Evolutionary conservation across 139 green algal genomes (phyloP).

Genomic region (Chlamydomonas applanata): DNA sequence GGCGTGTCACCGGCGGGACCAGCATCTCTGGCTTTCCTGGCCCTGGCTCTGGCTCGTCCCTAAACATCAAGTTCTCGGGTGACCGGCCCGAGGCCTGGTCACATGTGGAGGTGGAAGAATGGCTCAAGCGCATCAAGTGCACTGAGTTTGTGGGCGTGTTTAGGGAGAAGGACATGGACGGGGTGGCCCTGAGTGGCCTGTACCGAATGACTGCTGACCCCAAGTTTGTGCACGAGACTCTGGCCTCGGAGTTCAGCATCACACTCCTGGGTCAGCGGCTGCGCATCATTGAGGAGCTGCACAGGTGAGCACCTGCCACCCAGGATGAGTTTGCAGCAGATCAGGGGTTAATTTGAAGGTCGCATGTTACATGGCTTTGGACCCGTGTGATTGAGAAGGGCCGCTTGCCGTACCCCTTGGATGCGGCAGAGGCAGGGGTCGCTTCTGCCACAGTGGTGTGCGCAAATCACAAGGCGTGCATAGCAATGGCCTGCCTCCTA

Average conservation of each 20-base stretch:
- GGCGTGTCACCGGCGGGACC: neutral
- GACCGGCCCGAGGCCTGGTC: slow-evolving; percentile 5
- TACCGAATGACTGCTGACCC: slow-evolving; percentile 30
- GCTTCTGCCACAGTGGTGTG: too few relatives aligned
- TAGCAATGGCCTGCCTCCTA: too few relatives aligned
- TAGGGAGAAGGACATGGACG: slow-evolving; percentile 40
- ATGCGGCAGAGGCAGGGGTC: too few relatives aligned
- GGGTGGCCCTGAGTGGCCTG: slow-evolving; percentile 37
- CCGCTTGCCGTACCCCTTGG: too few relatives aligned
- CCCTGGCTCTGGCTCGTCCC: neutral
- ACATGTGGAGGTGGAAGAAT: slow-evolving; percentile 33
- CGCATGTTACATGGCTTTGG: too few relatives aligned
- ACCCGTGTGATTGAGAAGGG: too few relatives aligned
- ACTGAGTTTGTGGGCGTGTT: slow-evolving; percentile 30
- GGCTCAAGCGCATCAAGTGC: slow-evolving; percentile 36
- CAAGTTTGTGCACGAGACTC: slow-evolving; percentile 29
- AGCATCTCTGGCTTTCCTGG: too few relatives aligned
- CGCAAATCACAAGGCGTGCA: too few relatives aligned
- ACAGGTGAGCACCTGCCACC: too few relatives aligned
- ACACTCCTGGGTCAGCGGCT: slow-evolving; percentile 30
- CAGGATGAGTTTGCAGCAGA: too few relatives aligned
- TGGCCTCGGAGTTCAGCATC: slow-evolving; percentile 29
- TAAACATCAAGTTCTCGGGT: neutral
- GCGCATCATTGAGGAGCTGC: slow-evolving; percentile 44
- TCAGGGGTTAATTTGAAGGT: too few relatives aligned